These are phyloP conservation scores for Peronosclerospora sorghi DNA, from an alignment of 352 stramenopile genomes.

Conservation along the genomic window DNA sequence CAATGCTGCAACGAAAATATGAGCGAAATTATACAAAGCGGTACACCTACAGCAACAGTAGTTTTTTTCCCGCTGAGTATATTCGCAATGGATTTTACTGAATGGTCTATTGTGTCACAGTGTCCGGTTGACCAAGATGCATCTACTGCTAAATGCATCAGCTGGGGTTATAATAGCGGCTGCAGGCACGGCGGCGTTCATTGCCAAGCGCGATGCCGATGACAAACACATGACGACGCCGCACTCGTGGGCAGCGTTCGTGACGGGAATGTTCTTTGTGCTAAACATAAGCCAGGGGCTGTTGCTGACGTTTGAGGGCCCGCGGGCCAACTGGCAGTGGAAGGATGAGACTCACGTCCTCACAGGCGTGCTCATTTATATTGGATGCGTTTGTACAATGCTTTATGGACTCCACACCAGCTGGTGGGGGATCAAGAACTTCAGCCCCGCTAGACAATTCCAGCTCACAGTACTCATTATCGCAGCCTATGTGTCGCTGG, in stretches of 20 bases:
- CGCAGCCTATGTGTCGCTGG: no score
- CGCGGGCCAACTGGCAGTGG: constrained; percentile 51
- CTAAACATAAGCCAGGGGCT: constrained; percentile 62
- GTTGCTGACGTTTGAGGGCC: constrained; percentile 48
- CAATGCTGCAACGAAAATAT: constrained; percentile 41
- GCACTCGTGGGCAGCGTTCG: constrained; percentile 46
- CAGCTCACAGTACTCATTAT: no score
- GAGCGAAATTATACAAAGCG: constrained; percentile 27
- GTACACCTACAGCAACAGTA: constrained; percentile 8
- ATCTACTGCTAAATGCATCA: constrained; percentile 36
- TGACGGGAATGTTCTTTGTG: constrained; percentile 38
- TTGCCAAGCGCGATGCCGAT: constrained; percentile 17
- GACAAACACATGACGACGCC: constrained; percentile 31
- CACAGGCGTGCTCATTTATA: no score
- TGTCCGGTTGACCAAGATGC: constrained; percentile 41
- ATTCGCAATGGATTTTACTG: background rate
- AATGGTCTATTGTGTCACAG: constrained; percentile 9
- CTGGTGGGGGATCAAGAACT: no score
- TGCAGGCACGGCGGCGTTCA: constrained; percentile 28
- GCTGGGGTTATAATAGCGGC: constrained; percentile 26
- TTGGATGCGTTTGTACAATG: constrained; percentile 29
- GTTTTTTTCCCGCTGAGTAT: background rate
- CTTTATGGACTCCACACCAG: constrained; percentile 44
- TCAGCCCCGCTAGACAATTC: no score
- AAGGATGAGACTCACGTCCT: constrained; percentile 61